Evolutionary conservation across 768 basidiomycete species (phyloP).

Genomic region (Cystobasidium onofrii): DNA sequence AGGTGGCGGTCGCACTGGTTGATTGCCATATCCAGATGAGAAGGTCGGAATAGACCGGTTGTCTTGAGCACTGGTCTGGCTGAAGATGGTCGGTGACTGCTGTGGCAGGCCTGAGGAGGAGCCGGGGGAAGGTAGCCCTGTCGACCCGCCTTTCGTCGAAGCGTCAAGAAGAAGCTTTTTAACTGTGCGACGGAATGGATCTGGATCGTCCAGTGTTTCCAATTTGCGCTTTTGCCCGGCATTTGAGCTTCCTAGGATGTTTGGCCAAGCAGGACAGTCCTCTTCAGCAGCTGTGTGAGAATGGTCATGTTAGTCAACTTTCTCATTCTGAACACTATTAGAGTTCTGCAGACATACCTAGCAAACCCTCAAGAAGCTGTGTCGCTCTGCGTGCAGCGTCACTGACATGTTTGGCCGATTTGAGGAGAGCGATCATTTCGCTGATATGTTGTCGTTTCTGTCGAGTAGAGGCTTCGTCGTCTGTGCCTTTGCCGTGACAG

Average conservation of each 20-base stretch:
- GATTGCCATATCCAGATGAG: not conserved
- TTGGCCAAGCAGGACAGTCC: slow-evolving; percentile 16
- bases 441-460: not conserved
- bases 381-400: slow-evolving; percentile 28
- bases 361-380: slow-evolving; percentile 23
- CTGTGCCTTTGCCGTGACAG: not conserved
- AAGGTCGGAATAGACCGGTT: not conserved
- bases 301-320: not conserved
- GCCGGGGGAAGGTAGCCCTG: not conserved
- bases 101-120: not conserved
- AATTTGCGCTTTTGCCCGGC: slow-evolving; percentile 2
- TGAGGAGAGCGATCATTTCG: slow-evolving; percentile 25
- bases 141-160: not conserved
- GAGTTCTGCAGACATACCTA: not conserved
- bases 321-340: not conserved
- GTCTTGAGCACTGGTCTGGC: not conserved
- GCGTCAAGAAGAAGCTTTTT: slow-evolving; percentile 29
- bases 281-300: slow-evolving; percentile 18
- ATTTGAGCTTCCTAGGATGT: not conserved
- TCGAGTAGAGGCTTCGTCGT: not conserved
- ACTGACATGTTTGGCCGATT: slow-evolving; percentile 22
- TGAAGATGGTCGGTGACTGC: not conserved
- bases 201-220: not conserved
- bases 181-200: slow-evolving; percentile 18
- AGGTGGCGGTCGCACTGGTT: slow-evolving; percentile 1